Evolutionary conservation across 1,284 basidiomycete genomes (phyloP), one percentile per base, ranked within the genome.

Genomic region (Chondrostereum purpureum): DNA sequence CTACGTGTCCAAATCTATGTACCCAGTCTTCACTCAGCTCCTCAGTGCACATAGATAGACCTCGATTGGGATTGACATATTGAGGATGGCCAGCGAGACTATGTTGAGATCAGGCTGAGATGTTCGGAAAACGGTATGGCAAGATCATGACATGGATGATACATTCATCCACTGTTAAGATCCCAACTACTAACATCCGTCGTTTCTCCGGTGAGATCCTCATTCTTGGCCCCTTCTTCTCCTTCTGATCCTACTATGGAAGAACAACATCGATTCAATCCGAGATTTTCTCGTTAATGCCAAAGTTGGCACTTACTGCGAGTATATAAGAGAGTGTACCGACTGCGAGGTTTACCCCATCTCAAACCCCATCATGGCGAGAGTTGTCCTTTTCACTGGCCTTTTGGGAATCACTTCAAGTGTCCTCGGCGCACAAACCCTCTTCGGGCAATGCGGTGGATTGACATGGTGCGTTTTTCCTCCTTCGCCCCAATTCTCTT

Each of bases 391-490:
- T 23, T 49, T 61, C 19, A 47, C 47, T 17, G 42, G 47, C 27
- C 45, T 62, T 23, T 31, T 63, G 41, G 49, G 48, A 3, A 39
- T 63, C 11, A 46, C 54, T 5, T 50, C 47, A 33, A 36, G 53
- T 27, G 55, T 50, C 22, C 41, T 50, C 6, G 60, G 62, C 19
- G 63, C 65, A 43, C 63, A 66, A 46, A 56, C 60, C 3, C 47
- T 69, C 5, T 73, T 71, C 50, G 59, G 55, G 13, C 73, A 76
- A 51, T 75, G 73, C 47, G 74, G 73, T 38, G 73, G 74, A 4
- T 70, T 65, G 42, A 70, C 70, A 59, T 75, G 74, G 73, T 71
- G 47, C 52, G 62, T 13, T 17, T 36, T 14, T 21, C 35, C 17
- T 27, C 23, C 33, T 22, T 23, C 17, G 19, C 39, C n/a, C n/a